A percentile compares a stretch with the other conserved stretches of the same genome.
phyloP scores from a whole-genome alignment of 108 stramenopile genomes.

The Schizochytrium sp. region DNA sequence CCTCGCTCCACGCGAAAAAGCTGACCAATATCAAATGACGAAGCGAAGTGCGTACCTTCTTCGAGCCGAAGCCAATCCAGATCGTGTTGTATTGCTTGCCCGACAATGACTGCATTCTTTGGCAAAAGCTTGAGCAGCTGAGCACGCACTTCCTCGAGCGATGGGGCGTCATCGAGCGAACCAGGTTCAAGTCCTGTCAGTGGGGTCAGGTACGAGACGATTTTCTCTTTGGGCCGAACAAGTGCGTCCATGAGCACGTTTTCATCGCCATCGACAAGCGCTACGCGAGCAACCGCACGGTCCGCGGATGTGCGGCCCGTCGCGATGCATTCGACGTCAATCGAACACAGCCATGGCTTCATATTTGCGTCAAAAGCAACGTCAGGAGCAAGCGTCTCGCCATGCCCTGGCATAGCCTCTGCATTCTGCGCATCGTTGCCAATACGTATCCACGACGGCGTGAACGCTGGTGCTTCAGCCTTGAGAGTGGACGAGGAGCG shows the following conservation, averaged over 20 bases:
- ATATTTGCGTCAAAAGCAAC: neutral
- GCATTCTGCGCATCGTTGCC: neutral
- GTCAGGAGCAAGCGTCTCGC: neutral
- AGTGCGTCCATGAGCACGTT: neutral
- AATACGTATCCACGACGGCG: neutral
- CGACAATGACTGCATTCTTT: neutral
- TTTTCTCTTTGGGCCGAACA: neutral
- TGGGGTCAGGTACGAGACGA: neutral
- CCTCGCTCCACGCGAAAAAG: neutral
- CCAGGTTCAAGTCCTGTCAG: neutral
- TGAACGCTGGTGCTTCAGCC: neutral
- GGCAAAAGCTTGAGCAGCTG: neutral
- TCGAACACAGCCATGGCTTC: neutral
- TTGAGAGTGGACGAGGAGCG: neutral
- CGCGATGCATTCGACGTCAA: neutral
- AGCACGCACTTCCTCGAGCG: neutral
- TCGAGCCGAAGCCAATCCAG: neutral
- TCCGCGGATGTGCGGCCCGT: neutral
- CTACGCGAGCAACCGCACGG: neutral
- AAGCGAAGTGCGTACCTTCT: neutral
- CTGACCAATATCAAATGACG: neutral
- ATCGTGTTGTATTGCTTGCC: constrained; percentile 1
- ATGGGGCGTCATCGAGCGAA: neutral
- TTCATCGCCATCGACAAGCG: neutral
- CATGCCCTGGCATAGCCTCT: neutral